Conservation (phyloP, 2,329 filamentous ascomycete genomes). For the Cyphellophora europaea region DNA sequence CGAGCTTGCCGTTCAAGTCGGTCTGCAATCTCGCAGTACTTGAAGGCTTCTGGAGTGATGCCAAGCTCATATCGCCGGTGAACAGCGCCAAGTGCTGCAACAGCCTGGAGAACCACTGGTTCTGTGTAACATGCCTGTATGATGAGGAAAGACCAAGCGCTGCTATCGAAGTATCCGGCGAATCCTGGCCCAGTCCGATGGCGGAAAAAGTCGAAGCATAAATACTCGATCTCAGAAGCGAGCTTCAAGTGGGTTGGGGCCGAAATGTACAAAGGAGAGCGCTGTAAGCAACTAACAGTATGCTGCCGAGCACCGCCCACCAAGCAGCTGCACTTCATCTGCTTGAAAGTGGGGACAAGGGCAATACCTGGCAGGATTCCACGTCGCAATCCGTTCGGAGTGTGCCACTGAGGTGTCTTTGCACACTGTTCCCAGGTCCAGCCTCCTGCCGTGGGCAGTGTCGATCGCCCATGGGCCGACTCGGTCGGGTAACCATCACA, state of each 20-base stretch:
- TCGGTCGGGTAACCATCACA: constrained; percentile 25
- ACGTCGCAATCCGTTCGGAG: too few species aligned
- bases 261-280: too few species aligned
- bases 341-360: background rate
- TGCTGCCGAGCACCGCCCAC: constrained; percentile 6
- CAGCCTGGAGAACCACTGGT: constrained; percentile 14
- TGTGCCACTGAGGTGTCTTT: too few species aligned
- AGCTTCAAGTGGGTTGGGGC: too few species aligned
- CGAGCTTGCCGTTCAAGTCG: constrained; percentile 13
- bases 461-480: too few species aligned
- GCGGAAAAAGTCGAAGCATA: constrained; percentile 24
- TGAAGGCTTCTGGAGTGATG: constrained; percentile 16
- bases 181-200: constrained; percentile 20
- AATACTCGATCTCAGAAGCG: constrained; percentile 21
- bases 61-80: constrained; percentile 18
- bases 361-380: too few species aligned
- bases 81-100: constrained; percentile 16
- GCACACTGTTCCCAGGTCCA: too few species aligned
- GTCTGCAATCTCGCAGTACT: constrained; percentile 17
- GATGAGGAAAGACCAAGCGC: constrained; percentile 13
- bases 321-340: background rate
- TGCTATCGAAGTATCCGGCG: constrained; percentile 18
- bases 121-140: constrained; percentile 11
- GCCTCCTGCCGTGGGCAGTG: background rate
- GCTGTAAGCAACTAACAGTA: constrained; percentile 11